Evolutionary conservation across 768 basidiomycete species (phyloP).

Genomic region (Amanita rimosa): DNA sequence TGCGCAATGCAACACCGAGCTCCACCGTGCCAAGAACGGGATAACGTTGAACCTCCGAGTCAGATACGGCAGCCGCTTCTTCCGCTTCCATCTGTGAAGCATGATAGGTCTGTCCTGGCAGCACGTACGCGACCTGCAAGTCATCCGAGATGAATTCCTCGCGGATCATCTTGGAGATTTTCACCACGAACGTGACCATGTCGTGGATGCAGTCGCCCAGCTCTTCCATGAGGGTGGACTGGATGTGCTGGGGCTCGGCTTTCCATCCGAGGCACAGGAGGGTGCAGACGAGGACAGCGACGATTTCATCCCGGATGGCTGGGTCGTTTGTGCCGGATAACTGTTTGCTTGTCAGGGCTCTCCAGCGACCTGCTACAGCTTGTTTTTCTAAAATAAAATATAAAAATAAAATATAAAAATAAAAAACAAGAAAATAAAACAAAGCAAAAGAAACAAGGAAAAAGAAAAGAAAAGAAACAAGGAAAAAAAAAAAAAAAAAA

Average conservation of each 20-base stretch:
- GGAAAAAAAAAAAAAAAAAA: no score
- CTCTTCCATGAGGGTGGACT: not conserved
- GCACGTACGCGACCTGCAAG: not conserved
- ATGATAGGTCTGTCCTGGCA: not conserved
- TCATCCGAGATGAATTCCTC: constrained; percentile 4
- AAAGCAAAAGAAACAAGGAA: no score
- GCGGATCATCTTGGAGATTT: not conserved
- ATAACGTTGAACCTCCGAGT: not conserved
- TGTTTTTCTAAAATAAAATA: not conserved
- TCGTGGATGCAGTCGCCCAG: not conserved
- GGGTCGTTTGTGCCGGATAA: not conserved
- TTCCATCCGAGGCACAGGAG: not conserved
- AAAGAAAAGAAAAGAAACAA: no score
- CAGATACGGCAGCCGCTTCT: not conserved
- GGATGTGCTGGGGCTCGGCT: not conserved
- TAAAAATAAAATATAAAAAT: no score
- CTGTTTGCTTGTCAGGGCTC: not conserved
- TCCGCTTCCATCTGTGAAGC: not conserved
- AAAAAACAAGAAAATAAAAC: no score
- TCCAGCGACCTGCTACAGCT: not conserved
- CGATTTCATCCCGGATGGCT: not conserved
- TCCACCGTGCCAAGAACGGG: not conserved
- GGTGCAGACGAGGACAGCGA: not conserved
- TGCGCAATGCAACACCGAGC: not conserved
- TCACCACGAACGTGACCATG: not conserved